Percentiles rank a stretch among this genome's conserved stretches.
Conservation (phyloP, 2,329 filamentous ascomycete genomes). For the Hypoxylon sp. region DNA sequence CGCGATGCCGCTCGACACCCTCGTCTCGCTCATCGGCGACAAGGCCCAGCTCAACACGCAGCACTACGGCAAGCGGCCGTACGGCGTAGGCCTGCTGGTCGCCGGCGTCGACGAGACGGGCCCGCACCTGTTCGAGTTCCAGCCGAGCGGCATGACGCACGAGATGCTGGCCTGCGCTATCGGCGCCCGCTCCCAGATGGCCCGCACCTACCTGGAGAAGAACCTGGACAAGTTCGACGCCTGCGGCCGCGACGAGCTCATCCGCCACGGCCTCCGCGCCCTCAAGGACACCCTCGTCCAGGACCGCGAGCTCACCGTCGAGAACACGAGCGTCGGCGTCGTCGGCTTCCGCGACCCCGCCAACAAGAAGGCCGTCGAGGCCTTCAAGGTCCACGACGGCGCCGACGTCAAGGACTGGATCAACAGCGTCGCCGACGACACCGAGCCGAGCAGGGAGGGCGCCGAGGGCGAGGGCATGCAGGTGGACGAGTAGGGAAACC, state of each 20-base stretch:
- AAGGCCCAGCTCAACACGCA: conserved; percentile 98
- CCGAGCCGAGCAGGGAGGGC: conserved; percentile 54
- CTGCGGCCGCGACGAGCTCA: conserved; percentile 81
- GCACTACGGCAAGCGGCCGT: conserved; percentile 94
- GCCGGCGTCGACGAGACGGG: conserved; percentile 93
- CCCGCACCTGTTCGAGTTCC: conserved; percentile 97
- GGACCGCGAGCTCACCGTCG: conserved; percentile 96
- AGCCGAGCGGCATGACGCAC: conserved; percentile 93
- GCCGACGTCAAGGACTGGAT: conserved; percentile 86
- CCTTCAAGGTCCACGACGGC: conserved; percentile 90
- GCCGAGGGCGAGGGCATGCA: conserved; percentile 56
- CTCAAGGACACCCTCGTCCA: conserved; percentile 95
- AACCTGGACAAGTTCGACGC: conserved; percentile 84
- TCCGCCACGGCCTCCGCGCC: conserved; percentile 88
- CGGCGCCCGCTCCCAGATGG: conserved; percentile 96
- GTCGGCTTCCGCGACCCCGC: conserved; percentile 69
- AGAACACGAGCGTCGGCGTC: conserved; percentile 93
- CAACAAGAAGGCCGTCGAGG: conserved; percentile 69
- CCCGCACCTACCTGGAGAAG: conserved; percentile 93
- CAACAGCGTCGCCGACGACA: conserved; percentile 71
- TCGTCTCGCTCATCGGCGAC: conserved; percentile 91
- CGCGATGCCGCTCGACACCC: conserved; percentile 86
- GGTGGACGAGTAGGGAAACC: conserved; percentile 49
- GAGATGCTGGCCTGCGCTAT: conserved; percentile 98
- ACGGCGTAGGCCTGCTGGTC: conserved; percentile 91